These are phyloP conservation scores for Fusarium vanettenii DNA, from an alignment of 2,329 filamentous ascomycete species.

Conservation along the genomic window DNA sequence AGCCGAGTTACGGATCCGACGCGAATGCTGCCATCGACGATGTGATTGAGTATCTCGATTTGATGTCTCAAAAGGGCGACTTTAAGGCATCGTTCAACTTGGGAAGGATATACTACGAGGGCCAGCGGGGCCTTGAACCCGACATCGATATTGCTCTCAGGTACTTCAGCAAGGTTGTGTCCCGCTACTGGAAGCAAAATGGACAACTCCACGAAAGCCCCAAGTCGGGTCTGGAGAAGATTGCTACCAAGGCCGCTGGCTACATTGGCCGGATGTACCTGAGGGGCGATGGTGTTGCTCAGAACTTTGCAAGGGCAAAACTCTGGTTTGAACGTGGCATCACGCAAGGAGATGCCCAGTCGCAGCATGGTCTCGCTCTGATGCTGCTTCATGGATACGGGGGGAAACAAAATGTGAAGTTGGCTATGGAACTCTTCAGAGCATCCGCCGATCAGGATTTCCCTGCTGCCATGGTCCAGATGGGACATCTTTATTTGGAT, in stretches of 20 bases:
- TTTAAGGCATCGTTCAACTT: constrained; percentile 88
- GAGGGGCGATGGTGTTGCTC: constrained; percentile 84
- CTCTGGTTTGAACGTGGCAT: constrained; percentile 88
- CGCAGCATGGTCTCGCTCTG: constrained; percentile 84
- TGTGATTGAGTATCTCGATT: constrained; percentile 91
- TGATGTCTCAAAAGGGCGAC: constrained; percentile 91
- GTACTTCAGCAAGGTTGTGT: constrained; percentile 84
- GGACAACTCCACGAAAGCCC: constrained; percentile 79
- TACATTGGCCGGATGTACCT: constrained; percentile 91
- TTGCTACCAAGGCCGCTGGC: constrained; percentile 85
- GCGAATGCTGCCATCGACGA: constrained; percentile 90
- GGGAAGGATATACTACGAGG: constrained; percentile 89
- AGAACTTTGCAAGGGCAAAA: constrained; percentile 80
- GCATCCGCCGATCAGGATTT: constrained; percentile 85
- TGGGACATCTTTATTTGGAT: constrained; percentile 87
- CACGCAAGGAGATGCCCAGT: constrained; percentile 80
- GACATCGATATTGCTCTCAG: constrained; percentile 80
- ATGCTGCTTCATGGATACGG: constrained; percentile 86
- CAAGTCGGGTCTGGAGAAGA: constrained; percentile 78
- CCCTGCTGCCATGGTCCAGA: constrained; percentile 81
- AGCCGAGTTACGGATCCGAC: constrained; percentile 79
- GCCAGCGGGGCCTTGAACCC: constrained; percentile 77
- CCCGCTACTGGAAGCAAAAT: constrained; percentile 83
- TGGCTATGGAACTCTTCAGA: constrained; percentile 81
- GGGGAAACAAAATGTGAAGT: constrained; percentile 73